phyloP scores from a whole-genome alignment of 2,329 filamentous ascomycete genomes.

The Coniochaeta prunicola region DNA sequence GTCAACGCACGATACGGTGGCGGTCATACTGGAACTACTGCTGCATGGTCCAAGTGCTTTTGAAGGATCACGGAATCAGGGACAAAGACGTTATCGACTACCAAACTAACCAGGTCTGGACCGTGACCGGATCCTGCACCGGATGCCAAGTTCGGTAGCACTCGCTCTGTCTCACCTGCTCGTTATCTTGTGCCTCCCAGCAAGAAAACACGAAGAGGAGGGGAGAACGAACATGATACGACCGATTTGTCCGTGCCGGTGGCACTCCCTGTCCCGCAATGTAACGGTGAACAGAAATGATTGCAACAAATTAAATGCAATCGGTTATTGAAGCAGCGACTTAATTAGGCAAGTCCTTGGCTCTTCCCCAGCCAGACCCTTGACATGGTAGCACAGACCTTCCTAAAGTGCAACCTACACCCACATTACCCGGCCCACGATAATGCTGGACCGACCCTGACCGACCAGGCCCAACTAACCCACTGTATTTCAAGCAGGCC shows the following conservation, averaged over 20 bases:
- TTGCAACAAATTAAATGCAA: neutral
- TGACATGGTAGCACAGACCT: neutral
- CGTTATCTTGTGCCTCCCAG: neutral
- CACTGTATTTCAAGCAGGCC: neutral
- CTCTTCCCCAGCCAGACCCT: neutral
- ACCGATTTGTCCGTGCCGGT: neutral
- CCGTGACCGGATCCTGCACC: neutral
- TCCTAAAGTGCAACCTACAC: neutral
- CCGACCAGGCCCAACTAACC: neutral
- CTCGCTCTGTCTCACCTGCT: neutral
- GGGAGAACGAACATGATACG: neutral
- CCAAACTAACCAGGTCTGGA: neutral
- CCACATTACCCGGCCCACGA: neutral
- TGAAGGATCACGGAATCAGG: neutral
- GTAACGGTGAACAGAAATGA: neutral
- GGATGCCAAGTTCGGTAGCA: neutral
- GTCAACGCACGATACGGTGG: no score
- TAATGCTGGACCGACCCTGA: neutral
- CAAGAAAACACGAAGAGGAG: neutral
- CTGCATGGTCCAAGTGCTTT: neutral
- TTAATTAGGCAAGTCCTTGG: conserved; percentile 3
- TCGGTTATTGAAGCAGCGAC: neutral
- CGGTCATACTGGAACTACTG: no score
- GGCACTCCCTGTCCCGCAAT: neutral
- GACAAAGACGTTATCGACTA: no score